Conservation (phyloP, 352 stramenopile genomes). For the Globisporangium okanoganense region DNA sequence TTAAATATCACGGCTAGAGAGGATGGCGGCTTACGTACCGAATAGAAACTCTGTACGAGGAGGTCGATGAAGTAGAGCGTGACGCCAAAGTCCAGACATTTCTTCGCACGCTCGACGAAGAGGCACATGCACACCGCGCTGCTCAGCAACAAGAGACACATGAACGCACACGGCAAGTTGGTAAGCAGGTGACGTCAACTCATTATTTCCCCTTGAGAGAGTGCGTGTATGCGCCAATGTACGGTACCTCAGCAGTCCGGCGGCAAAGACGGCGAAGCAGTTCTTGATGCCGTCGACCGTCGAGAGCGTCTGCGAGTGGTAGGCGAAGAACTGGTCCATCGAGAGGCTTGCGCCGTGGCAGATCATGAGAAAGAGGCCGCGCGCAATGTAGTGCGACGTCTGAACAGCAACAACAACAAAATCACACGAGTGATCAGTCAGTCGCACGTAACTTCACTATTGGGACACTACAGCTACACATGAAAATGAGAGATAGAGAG, state of each 20-base stretch:
- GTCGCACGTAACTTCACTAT: background rate
- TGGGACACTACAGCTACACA: background rate
- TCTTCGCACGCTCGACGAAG: conserved; percentile 88
- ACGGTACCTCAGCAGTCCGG: conserved; percentile 42
- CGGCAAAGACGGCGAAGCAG: conserved; percentile 61
- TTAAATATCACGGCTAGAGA: background rate
- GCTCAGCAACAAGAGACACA: conserved; percentile 2
- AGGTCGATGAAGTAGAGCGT: conserved; percentile 89
- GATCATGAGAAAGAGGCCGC: conserved; percentile 67
- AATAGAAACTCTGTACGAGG: conserved; percentile 79
- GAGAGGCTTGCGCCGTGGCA: conserved; percentile 68
- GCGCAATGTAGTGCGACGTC: conserved; percentile 79
- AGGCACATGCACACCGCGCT: conserved; percentile 71
- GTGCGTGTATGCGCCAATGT: background rate
- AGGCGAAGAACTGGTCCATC: conserved; percentile 85
- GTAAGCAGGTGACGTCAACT: background rate
- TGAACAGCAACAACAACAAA: conserved; percentile 16
- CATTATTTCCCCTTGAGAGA: background rate
- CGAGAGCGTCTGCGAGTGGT: conserved; percentile 68
- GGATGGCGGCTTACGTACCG: conserved; percentile 25
- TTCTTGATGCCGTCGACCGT: conserved; percentile 81
- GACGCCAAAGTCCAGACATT: conserved; percentile 89
- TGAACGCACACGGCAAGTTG: conserved; percentile 1
- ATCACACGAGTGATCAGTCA: background rate
- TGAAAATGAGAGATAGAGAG: background rate